Percentiles rank a stretch among this genome's conserved stretches.
phyloP scores from a whole-genome alignment of 106 monocot genomes.

The Agapanthus africanus region DNA sequence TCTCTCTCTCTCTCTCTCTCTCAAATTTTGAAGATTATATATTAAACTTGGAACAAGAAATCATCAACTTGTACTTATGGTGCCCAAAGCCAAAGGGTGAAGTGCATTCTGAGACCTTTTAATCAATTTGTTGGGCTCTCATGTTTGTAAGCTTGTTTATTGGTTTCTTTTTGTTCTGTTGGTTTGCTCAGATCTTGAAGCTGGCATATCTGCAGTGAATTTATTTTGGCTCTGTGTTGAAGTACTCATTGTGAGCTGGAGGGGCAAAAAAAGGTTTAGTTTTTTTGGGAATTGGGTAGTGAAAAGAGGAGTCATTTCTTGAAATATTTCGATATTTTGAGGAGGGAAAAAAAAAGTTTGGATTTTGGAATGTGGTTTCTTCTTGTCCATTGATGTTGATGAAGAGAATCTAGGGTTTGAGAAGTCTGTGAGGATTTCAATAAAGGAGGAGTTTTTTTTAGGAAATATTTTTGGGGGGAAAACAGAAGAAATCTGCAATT shows the following conservation, averaged over 20 bases:
- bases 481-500: background rate
- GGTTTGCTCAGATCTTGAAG: background rate
- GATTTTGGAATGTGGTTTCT: constrained; percentile 11
- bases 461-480: no score
- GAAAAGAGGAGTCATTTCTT: background rate
- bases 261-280: background rate
- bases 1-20: background rate
- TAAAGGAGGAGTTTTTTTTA: no score
- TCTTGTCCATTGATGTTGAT: background rate
- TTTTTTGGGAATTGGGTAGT: background rate
- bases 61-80: background rate
- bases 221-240: background rate
- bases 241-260: background rate
- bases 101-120: constrained; percentile 5
- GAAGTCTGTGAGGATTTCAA: no score
- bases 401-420: background rate
- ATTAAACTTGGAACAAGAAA: background rate
- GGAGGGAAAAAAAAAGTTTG: background rate
- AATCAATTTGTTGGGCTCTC: background rate
- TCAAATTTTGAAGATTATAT: background rate
- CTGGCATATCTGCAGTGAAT: background rate
- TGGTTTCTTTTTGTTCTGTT: background rate
- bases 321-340: background rate
- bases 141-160: background rate
- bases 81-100: background rate